Conservation (phyloP, 352 stramenopile genomes). For the Globisporangium orthogonon region DNA sequence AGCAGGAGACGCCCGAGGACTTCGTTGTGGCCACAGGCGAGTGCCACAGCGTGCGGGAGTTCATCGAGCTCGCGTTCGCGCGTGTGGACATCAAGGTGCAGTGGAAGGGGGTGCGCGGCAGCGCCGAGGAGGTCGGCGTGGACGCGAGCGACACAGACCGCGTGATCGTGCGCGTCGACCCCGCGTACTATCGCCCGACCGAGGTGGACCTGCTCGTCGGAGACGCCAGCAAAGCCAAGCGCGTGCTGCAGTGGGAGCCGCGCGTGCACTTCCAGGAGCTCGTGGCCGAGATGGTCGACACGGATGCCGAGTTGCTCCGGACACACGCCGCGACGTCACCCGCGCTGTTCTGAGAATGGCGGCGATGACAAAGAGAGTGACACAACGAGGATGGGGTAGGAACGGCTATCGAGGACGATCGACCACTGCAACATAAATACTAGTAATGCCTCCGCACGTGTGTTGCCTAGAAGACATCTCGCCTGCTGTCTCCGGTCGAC, state of each 20-base stretch:
- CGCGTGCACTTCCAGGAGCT: conserved; percentile 91
- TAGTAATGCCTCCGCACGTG: not conserved
- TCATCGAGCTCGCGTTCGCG: conserved; percentile 95
- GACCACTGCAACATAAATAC: conserved; percentile 8
- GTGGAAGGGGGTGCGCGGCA: conserved; percentile 89
- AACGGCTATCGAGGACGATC: not conserved
- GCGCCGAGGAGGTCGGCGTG: conserved; percentile 92
- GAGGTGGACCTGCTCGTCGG: conserved; percentile 97
- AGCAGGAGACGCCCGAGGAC: conserved; percentile 68
- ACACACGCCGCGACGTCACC: conserved; percentile 4
- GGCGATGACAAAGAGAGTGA: not conserved
- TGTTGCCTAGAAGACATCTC: conserved; percentile 53
- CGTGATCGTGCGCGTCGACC: conserved; percentile 94
- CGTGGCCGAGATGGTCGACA: conserved; percentile 95
- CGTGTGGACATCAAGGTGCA: conserved; percentile 85
- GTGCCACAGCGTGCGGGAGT: conserved; percentile 97
- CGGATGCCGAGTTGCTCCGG: conserved; percentile 46
- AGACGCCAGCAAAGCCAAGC: conserved; percentile 92
- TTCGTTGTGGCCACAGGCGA: conserved; percentile 93
- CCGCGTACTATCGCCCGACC: conserved; percentile 96
- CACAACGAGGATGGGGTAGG: not conserved
- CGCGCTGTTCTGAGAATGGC: conserved; percentile 1
- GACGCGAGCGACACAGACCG: conserved; percentile 80
- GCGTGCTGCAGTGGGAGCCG: conserved; percentile 89
- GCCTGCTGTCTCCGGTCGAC: conserved; percentile 17